A percentile compares a stretch with the other conserved stretches of the same genome.
Evolutionary conservation across 352 stramenopile genomes (phyloP).

Genomic region (Pythium coloratum): DNA sequence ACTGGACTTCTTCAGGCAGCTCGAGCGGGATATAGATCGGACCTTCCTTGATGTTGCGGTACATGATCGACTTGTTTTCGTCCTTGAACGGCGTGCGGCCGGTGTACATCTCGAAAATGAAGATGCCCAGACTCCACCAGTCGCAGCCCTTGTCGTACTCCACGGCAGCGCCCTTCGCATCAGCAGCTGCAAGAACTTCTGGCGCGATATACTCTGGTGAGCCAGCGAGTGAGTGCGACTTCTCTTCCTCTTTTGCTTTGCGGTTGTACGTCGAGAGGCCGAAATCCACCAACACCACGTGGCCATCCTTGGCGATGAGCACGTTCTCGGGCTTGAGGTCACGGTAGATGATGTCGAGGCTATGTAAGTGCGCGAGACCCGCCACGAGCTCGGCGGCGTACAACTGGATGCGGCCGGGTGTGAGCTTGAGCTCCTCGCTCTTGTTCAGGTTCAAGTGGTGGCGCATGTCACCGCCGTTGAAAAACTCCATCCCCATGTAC

Average conservation of each 20-base stretch:
- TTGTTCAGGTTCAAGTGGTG: constrained; percentile 78
- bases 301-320: constrained; percentile 86
- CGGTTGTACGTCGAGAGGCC: constrained; percentile 82
- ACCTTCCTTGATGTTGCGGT: constrained; percentile 88
- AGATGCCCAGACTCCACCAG: constrained; percentile 90
- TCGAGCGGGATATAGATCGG: constrained; percentile 79
- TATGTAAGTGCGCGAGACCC: constrained; percentile 86
- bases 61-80: constrained; percentile 91
- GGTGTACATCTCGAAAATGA: constrained; percentile 91
- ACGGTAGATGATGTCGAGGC: constrained; percentile 88
- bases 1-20: constrained; percentile 69
- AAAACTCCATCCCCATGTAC: constrained; percentile 99
- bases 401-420: constrained; percentile 71
- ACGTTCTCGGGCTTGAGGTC: constrained; percentile 90
- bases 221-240: constrained; percentile 72
- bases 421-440: constrained; percentile 65
- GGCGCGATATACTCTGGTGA: constrained; percentile 92
- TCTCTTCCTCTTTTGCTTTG: constrained; percentile 36
- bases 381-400: constrained; percentile 86
- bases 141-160: constrained; percentile 84
- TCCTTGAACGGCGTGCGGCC: constrained; percentile 93
- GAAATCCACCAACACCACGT: constrained; percentile 90
- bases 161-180: constrained; percentile 41
- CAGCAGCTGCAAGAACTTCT: constrained; percentile 81
- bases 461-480: constrained; percentile 95